Conservation (phyloP, 768 basidiomycete genomes). For the Boletus patriciae region DNA sequence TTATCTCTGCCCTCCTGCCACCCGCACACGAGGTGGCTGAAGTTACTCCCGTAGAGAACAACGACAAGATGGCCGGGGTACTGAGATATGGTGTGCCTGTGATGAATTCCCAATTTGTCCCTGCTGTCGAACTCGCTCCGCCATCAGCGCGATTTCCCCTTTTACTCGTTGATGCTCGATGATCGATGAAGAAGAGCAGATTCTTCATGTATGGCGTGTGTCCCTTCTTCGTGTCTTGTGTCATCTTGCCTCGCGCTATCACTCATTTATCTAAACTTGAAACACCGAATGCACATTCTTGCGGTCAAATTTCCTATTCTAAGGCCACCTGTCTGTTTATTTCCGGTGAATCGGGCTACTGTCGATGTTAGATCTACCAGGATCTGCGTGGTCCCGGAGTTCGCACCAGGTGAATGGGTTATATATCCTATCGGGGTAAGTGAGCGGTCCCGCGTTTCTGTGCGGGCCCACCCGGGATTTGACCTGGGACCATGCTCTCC, state of each 20-base stretch:
- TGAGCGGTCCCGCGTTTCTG: slow-evolving; percentile 4
- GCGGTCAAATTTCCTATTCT: slow-evolving; percentile 16
- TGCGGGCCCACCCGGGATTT: slow-evolving; percentile 5
- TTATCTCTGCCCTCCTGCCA: slow-evolving; percentile 61
- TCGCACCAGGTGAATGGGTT: slow-evolving; percentile 2
- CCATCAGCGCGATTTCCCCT: slow-evolving; percentile 75
- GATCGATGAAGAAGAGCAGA: slow-evolving; percentile 15
- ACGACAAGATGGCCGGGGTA: slow-evolving; percentile 44
- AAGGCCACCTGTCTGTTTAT: slow-evolving; percentile 6
- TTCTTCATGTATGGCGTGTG: slow-evolving; percentile 21
- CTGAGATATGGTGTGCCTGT: slow-evolving; percentile 54
- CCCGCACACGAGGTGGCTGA: slow-evolving; percentile 20
- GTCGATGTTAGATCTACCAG: slow-evolving; percentile 12
- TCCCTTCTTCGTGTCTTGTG: slow-evolving; percentile 8
- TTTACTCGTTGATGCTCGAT: slow-evolving; percentile 54
- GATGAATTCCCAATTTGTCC: slow-evolving; percentile 53
- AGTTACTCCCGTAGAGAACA: slow-evolving; percentile 24
- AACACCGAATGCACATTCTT: slow-evolving; percentile 19
- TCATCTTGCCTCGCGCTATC: slow-evolving; percentile 21
- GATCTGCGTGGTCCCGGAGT: slow-evolving; percentile 18
- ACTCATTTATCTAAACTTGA: slow-evolving; percentile 35
- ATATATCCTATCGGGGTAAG: slow-evolving; percentile 28
- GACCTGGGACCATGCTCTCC: slow-evolving; percentile 9
- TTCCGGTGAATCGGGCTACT: slow-evolving; percentile 2
- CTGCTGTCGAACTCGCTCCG: slow-evolving; percentile 64